phyloP scores from a whole-genome alignment of 495 filamentous ascomycete genomes.

The Penicillium parvum region DNA sequence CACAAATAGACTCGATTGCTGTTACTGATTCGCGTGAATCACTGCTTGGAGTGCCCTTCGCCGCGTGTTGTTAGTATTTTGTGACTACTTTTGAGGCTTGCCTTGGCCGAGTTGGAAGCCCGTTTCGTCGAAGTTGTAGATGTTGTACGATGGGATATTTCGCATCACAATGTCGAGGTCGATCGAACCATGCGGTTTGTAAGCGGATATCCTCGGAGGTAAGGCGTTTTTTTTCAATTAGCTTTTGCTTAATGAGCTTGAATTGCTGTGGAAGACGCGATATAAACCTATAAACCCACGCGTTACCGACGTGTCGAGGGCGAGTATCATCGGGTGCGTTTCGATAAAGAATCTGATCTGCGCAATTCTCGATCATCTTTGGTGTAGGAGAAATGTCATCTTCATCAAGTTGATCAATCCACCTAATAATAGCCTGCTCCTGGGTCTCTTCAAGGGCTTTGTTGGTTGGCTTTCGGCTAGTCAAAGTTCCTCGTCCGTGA shows the following conservation, averaged over 20 bases:
- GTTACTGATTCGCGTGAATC: background rate
- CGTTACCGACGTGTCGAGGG: too few species aligned
- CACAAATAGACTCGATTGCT: background rate
- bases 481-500: background rate
- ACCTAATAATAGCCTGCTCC: background rate
- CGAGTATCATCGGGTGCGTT: background rate
- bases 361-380: background rate
- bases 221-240: too few species aligned
- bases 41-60: background rate
- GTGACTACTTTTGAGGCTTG: background rate
- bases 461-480: background rate
- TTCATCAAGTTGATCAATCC: background rate
- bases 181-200: background rate
- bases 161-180: background rate
- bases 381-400: background rate
- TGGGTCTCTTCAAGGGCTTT: conserved; percentile 1
- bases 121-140: conserved; percentile 2
- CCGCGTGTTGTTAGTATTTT: background rate
- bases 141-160: background rate
- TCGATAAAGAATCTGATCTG: background rate
- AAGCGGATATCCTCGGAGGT: background rate
- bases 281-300: too few species aligned
- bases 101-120: background rate
- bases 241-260: too few species aligned
- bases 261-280: too few species aligned